Base-by-base conservation (phyloP, 1,139 yeast genomes). In the Meyerozyma carpophila region DNA sequence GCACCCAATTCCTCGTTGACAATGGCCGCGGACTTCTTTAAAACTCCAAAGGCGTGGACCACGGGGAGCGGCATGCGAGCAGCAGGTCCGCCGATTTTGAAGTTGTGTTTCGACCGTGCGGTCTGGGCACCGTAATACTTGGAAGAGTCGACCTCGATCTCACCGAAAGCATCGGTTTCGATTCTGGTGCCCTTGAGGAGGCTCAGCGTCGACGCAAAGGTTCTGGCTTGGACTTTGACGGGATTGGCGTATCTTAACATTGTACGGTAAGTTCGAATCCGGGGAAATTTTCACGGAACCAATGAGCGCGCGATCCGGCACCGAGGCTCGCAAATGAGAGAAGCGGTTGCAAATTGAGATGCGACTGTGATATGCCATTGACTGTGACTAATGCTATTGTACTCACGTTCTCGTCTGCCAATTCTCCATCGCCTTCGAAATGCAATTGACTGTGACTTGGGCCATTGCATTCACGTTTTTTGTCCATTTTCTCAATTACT, bases 81-180 rank as follows among this genome's bases (percentile, higher is more conserved):
- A 52, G 91, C 82, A 26, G 77, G 75, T 45, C 97, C 98, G 53
- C 98, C 98, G 59, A 93, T 93, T 66, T 90, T 87, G 75, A 93
- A 93, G 77, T 93, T 93, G 69, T 84, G 86, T 57, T 82, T 77
- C 11, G 98, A 84, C 68, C 95, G 81, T 66, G 94, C 97, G 48
- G 98, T 93, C 72, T 93, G 98, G 37, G 98, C 98, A 49, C 98
- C 98, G 88, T 96, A 91, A 75, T 91, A 91, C 63, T 81, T 83
- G 60, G 85, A 77, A 48, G 79, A 70, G 47, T 90, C 95, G 43
- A 91, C 98, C 61, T 87, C 87, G 58, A 93, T 85, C 61, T 88
- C 96, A 55, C 98, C 98, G 61, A 93, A 93, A 43, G 98, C 97
- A 68, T 93, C 98, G 47, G 90, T 79, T 67, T 93, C 98, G 47